Percentiles rank a stretch among this genome's conserved stretches.
These are phyloP conservation scores for Quercus parvula DNA, from an alignment of 306 rosid species.

Conservation along the genomic window DNA sequence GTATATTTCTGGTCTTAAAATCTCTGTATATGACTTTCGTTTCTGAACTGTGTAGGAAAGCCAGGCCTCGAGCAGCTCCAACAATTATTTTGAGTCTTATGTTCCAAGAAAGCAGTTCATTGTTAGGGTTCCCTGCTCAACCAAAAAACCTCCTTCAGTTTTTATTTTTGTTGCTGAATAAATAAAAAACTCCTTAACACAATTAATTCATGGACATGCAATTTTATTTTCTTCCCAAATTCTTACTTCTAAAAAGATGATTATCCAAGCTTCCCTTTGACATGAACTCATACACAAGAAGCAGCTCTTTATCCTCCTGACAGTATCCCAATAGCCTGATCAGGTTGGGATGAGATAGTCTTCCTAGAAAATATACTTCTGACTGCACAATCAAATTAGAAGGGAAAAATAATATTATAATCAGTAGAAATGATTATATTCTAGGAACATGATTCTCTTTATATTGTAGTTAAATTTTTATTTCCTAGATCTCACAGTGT, in stretches of 20 bases:
- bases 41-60: slow-evolving; percentile 71
- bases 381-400: slow-evolving; percentile 50
- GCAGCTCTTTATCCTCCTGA: slow-evolving; percentile 61
- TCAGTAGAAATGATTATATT: neutral
- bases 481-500: too few relatives aligned
- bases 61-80: slow-evolving; percentile 88
- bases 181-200: neutral
- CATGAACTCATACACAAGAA: slow-evolving; percentile 92
- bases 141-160: slow-evolving; percentile 1
- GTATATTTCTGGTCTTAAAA: slow-evolving; percentile 85
- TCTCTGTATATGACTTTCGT: slow-evolving; percentile 78
- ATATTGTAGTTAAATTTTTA: too few relatives aligned
- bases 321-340: slow-evolving; percentile 81
- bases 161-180: slow-evolving; percentile 16
- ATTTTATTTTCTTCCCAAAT: neutral
- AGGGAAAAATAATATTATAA: neutral
- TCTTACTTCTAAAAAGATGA: slow-evolving; percentile 80
- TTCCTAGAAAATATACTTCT: slow-evolving; percentile 78
- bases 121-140: slow-evolving; percentile 47
- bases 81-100: slow-evolving; percentile 62
- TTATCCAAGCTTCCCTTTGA: slow-evolving; percentile 84
- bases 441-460: neutral
- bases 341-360: slow-evolving; percentile 77
- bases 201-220: neutral
- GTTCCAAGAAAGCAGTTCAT: slow-evolving; percentile 67